Conservation (phyloP, 2,329 filamentous ascomycete species). For the Corniculantispora saksenae region DNA sequence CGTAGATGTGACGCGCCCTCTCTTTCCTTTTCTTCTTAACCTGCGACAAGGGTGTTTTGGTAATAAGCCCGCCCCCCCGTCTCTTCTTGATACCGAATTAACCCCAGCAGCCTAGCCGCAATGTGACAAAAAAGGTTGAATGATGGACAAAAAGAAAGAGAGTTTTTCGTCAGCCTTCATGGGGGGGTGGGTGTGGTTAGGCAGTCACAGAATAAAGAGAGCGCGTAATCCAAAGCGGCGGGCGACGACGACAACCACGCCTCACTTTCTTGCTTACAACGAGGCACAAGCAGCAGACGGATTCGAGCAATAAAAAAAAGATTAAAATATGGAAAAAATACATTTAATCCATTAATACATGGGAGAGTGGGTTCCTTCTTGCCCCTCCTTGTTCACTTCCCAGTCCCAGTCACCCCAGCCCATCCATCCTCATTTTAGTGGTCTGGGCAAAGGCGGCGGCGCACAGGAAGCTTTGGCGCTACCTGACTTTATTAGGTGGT, state of each 20-base stretch:
- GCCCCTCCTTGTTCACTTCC: too few species aligned
- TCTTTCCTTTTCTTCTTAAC: not conserved
- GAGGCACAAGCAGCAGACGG: too few species aligned
- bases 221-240: too few species aligned
- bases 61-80: not conserved
- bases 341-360: not conserved
- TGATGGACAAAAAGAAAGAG: too few species aligned
- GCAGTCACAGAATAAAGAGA: not conserved
- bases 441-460: not conserved
- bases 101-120: too few species aligned
- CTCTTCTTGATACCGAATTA: too few species aligned
- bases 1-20: not conserved
- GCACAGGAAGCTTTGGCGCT: slow-evolving; percentile 11
- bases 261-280: too few species aligned
- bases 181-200: not conserved
- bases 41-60: not conserved
- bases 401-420: too few species aligned
- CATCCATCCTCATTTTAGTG: not conserved
- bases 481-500: not conserved
- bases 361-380: not conserved
- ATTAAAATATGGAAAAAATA: too few species aligned
- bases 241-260: too few species aligned
- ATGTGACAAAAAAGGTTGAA: too few species aligned
- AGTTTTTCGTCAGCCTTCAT: not conserved
- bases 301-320: too few species aligned